Evolutionary conservation across 768 basidiomycete genomes (phyloP).

Genomic region (Tubosaeta brunneosetosa): DNA sequence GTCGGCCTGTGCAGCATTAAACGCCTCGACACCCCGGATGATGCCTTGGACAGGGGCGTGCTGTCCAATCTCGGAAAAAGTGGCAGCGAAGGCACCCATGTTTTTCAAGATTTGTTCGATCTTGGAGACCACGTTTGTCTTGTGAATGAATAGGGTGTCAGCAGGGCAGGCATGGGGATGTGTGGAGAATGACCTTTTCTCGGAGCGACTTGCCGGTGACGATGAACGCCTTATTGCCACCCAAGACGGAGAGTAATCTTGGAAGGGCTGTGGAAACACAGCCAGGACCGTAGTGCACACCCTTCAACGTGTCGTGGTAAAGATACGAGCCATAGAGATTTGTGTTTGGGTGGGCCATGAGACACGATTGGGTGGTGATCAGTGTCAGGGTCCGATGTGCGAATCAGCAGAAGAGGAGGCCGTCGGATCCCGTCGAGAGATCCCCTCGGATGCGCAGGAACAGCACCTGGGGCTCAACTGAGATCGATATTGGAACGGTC

Average conservation of each 20-base stretch:
- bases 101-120: slow-evolving; percentile 46
- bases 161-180: background rate
- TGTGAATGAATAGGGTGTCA: slow-evolving; percentile 8
- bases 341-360: slow-evolving; percentile 9
- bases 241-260: slow-evolving; percentile 49
- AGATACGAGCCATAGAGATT: slow-evolving; percentile 52
- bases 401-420: slow-evolving; percentile 10
- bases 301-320: slow-evolving; percentile 64
- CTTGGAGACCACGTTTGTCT: slow-evolving; percentile 25
- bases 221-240: slow-evolving; percentile 59
- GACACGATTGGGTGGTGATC: no score
- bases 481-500: background rate
- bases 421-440: slow-evolving; percentile 16
- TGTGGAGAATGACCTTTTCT: slow-evolving; percentile 43
- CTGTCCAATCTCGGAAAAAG: slow-evolving; percentile 70
- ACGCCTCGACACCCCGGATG: slow-evolving; percentile 47
- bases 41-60: slow-evolving; percentile 70
- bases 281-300: slow-evolving; percentile 70
- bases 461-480: background rate
- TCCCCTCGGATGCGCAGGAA: slow-evolving; percentile 12
- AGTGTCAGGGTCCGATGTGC: background rate
- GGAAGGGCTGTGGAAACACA: slow-evolving; percentile 59
- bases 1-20: slow-evolving; percentile 57
- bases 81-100: slow-evolving; percentile 55
- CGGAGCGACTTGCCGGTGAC: slow-evolving; percentile 69